Base-by-base conservation (phyloP, 495 filamentous ascomycete species). In the Neurospora sp. region DNA sequence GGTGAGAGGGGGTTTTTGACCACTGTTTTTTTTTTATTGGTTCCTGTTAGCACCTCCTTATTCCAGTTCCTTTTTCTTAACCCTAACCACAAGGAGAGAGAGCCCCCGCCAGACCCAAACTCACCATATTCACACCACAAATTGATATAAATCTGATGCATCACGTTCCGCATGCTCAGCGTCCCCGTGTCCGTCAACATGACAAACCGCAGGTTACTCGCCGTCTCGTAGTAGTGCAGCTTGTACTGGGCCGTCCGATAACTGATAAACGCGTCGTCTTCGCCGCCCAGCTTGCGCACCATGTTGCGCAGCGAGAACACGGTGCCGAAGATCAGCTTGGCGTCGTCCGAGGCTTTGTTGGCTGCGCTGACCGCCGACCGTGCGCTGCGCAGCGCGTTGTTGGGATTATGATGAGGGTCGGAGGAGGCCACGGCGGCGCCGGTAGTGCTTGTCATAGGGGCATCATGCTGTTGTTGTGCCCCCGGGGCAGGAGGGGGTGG, bases 61-160 rank as follows among this genome's bases (percentile, higher is more conserved):
- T 31, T 31, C 31, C 31, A 31, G 1, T 2, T 31, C 31, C 31
- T 31, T 31, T 31, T 31, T 31, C 31, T 31, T 31, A 31, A 31
- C 31, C 31, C 31, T 2, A 31, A 31, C 31, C 31, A 31, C 31
- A 31, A 31, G 31, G 31, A 31, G 31, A 31, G 31, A 31, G 31
- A 31, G 31, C 31, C 31, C 31, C 31, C 2, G 31, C 31, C 31
- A 31, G 31, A 31, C 31, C 31, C 31, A 31, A 31, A 79, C 88
- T 75, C 82, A 95, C 93, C 93, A 79, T 93, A 98, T 86, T 99
- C 96, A 60, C 98, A 94, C 84, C 93, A 98, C 35, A 98, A 88
- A 83, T 96, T 98, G 79, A 97, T 96, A 81, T 98, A 98, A 71
- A 99, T 98, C 87, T 99, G 96, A 81, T 99, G 94, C 79, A 99